Evolutionary conservation across 768 basidiomycete genomes (phyloP), one percentile per base, ranked within the genome.

Genomic region (Auriculariales sp.): DNA sequence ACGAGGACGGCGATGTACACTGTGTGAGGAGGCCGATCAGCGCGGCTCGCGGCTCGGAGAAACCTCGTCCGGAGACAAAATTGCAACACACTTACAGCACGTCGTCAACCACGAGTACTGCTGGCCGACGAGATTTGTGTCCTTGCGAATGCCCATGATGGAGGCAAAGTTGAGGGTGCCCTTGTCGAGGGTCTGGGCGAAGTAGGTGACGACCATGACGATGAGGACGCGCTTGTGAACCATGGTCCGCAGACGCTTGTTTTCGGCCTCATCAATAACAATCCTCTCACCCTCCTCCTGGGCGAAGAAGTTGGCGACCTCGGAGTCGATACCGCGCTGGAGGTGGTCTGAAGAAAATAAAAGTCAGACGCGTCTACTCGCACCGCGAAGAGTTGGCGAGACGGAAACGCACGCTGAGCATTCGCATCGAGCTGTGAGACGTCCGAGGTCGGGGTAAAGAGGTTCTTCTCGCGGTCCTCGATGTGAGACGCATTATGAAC

Each of bases 71-170:
- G 29, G 22, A 52, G 47, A 17, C 44, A 4, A 27, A 22, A 14
- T 10, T 42, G 22, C 53, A 52, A 35, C 28, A 33, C 4, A 54
- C 68, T 6, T 54, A 71, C 69, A 68, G 53, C 71, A 72, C 36
- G 71, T 71, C 12, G 71, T 71, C 5, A 73, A 55, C 67, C 71
- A 71, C 3, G 69, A 66, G 54, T 74, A 75, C 56, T 73, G 64
- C 58, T 75, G 73, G 1, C 75, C 73, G 28, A 63, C 59, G 17
- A 77, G 67, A 42, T 68, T 53, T 3, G 68, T 67, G 53, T 75
- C 72, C 50, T 64, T 57, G 5, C 57, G 57, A 33, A 73, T 70
- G 3, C 70, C 71, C 71, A 72, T 72, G 46, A 71, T 71, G 12
- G 68, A 69, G 3, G 71, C 69, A 55, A 71, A 71, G 51, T 68